Evolutionary conservation across 2,329 filamentous ascomycete genomes (phyloP), one percentile per base, ranked within the genome.

Genomic region (Drechslerella stenobrocha): DNA sequence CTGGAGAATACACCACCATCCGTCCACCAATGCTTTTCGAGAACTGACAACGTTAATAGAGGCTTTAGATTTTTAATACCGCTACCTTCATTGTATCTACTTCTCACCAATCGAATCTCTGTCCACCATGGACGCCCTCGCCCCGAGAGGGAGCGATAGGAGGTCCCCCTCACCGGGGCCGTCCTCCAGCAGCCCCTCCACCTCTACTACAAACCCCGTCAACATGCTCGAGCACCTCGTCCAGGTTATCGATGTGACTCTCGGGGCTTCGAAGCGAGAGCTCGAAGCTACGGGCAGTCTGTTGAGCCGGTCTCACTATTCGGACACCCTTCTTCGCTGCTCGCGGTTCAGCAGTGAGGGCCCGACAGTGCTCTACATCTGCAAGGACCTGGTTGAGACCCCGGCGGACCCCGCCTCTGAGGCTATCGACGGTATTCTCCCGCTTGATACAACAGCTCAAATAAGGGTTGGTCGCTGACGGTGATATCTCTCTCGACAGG

Each of bases 271-370:
- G 60, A 84, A 85, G 75, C 81, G 84, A 70, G 92, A 98, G 75
- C 84, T 98, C 56, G 85, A 92, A 76, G 83, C 84, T 70, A 80
- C 85, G 13, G 90, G 89, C 70, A 96, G 89, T 79, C 80, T 98
- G 77, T 81, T 98, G 70, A 90, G 90, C 63, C 81, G 85, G 74
- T 78, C 81, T 60, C 84, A 82, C 72, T 83, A 89, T 72, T 79
- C 81, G 55, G 92, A 97, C 73, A 96, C 93, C 4, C 79, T 95
- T 59, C 86, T 90, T 75, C 84, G 90, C 79, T 96, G 92, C 77
- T 85, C 85, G 72, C 87, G 91, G 73, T 97, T 97, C 77, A 90
- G 90, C 63, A 85, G 86, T 69, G 95, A 98, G 77, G 82, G 87
- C 63, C 90, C 96, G 78, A 85, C 87, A 70, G 90, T 88, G 57